Percentiles rank a stretch among this genome's conserved stretches.
These are phyloP conservation scores for Blastobotrys illinoisensis DNA, from an alignment of 1,139 yeast species.

Conservation along the genomic window DNA sequence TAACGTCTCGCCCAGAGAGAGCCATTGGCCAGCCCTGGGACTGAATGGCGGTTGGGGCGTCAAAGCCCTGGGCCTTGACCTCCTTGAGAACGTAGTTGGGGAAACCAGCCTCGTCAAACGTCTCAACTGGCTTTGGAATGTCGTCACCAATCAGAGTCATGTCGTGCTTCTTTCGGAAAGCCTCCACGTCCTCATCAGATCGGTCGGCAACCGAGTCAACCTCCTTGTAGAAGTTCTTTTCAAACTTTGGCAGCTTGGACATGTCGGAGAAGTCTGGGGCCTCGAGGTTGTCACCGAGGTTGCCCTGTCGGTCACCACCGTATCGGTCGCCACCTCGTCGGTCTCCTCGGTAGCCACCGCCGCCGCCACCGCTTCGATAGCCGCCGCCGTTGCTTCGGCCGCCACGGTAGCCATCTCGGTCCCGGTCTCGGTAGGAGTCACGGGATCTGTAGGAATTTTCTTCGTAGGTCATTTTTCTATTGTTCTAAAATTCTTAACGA, in stretches of 20 bases:
- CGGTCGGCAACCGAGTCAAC: slow-evolving; percentile 72
- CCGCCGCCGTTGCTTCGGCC: slow-evolving; percentile 18
- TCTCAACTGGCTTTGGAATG: slow-evolving; percentile 90
- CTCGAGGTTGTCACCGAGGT: slow-evolving; percentile 52
- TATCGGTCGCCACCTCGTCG: slow-evolving; percentile 28
- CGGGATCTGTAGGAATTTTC: slow-evolving; percentile 23
- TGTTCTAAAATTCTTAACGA: slow-evolving; percentile 6
- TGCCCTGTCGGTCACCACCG: slow-evolving; percentile 35
- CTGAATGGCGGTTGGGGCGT: slow-evolving; percentile 90
- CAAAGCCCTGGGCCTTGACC: slow-evolving; percentile 89
- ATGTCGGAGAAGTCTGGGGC: slow-evolving; percentile 73
- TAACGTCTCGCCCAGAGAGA: slow-evolving; percentile 95
- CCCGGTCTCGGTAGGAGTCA: slow-evolving; percentile 16
- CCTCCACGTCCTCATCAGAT: slow-evolving; percentile 61
- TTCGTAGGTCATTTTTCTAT: slow-evolving; percentile 10
- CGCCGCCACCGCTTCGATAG: slow-evolving; percentile 25
- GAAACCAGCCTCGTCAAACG: slow-evolving; percentile 94
- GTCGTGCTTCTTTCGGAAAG: slow-evolving; percentile 75
- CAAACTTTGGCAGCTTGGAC: slow-evolving; percentile 76
- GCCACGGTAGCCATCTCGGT: slow-evolving; percentile 12
- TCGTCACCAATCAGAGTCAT: slow-evolving; percentile 81
- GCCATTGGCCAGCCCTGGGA: slow-evolving; percentile 99
- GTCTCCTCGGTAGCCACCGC: slow-evolving; percentile 24
- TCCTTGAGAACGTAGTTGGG: slow-evolving; percentile 88
- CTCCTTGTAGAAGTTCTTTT: slow-evolving; percentile 90